Base-by-base conservation (phyloP, 805 yeast species). In the Kurtzmaniella fragi region DNA sequence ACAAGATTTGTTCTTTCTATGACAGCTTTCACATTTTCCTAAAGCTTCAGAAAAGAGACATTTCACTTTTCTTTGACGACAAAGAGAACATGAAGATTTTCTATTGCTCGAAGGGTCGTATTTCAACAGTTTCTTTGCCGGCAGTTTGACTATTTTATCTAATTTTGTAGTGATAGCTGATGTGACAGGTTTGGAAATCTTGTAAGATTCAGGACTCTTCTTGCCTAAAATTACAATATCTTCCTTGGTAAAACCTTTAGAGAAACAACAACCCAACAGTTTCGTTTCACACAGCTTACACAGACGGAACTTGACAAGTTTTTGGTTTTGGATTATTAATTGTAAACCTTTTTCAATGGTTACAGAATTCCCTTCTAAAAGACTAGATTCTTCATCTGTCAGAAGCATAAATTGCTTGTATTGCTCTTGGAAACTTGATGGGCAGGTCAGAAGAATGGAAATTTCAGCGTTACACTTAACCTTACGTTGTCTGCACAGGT, bases 391-490 rank as follows among this genome's bases (percentile, higher is more conserved):
- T 31, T 36, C 39, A 12, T 10, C 17, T 13, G 7, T 14, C 17
- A 27, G 20, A 13, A 36, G 32, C 17, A 16, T 10, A 23, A 27
- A 29, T 28, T 35, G 38, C 4, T 25, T 7, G 23, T 13, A 36
- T 26, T 34, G 31, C 12, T 31, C 33, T 11, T 15, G 23, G 28
- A 36, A 36, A 6, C 6, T 17, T 3, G 31, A 12, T 5, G 33
- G 15, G 8, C n/a, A 20, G 9, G 39, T 36, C 13, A 57, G 49
- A 34, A 77, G 42, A 17, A 75, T 63, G 27, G 60, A 56, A 10
- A 82, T 75, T 47, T 71, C 79, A 2, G 90, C 86, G 56, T 82
- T 80, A 61, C 91, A 83, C 58, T 80, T 83, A 42, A 82, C 82
- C 54, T 83, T 83, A 41, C 87, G 70, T 12, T 75, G 52, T 39